phyloP scores from a whole-genome alignment of 192 early-diverging fungal species.

The Irineochytrium annulatum region DNA sequence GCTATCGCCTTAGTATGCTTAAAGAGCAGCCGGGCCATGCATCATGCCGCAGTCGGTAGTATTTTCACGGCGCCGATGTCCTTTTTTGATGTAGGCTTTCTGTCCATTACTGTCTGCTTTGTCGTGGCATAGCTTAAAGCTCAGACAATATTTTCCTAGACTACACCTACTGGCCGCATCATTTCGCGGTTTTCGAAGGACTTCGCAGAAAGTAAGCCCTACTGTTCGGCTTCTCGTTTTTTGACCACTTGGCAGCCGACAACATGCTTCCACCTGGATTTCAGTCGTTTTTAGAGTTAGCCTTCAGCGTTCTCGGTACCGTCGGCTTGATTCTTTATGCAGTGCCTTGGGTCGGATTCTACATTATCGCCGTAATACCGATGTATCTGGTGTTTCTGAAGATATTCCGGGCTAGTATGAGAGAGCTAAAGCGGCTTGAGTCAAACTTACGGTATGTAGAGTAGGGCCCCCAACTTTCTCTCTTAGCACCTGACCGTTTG shows the following conservation, averaged over 20 bases:
- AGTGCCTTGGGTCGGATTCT: conserved; percentile 64
- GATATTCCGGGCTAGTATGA: conserved; percentile 70
- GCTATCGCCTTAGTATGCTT: too few relatives aligned
- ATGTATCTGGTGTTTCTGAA: conserved; percentile 67
- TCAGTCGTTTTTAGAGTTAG: conserved; percentile 56
- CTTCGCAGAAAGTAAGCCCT: conserved; percentile 36
- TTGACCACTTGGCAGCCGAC: conserved; percentile 31
- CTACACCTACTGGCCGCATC: conserved; percentile 66
- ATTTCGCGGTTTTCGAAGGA: conserved; percentile 65
- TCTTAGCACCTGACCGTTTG: too few relatives aligned
- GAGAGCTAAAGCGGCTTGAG: conserved; percentile 63
- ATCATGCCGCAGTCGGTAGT: too few relatives aligned
- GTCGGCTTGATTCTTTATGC: conserved; percentile 62
- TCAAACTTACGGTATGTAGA: too few relatives aligned
- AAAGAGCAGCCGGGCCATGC: too few relatives aligned
- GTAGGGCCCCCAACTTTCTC: too few relatives aligned
- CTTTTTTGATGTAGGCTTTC: too few relatives aligned
- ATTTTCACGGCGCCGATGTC: too few relatives aligned
- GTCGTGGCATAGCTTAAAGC: too few relatives aligned
- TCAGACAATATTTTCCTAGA: conserved; percentile 71
- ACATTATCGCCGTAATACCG: conserved; percentile 66
- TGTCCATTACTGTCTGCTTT: too few relatives aligned
- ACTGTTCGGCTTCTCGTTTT: not conserved
- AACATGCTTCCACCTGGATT: conserved; percentile 61
- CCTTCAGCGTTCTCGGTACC: conserved; percentile 49